Evolutionary conservation across 305 asterid species (phyloP), one percentile per base, ranked within the genome.

Genomic region (Caryopteris hybrid): DNA sequence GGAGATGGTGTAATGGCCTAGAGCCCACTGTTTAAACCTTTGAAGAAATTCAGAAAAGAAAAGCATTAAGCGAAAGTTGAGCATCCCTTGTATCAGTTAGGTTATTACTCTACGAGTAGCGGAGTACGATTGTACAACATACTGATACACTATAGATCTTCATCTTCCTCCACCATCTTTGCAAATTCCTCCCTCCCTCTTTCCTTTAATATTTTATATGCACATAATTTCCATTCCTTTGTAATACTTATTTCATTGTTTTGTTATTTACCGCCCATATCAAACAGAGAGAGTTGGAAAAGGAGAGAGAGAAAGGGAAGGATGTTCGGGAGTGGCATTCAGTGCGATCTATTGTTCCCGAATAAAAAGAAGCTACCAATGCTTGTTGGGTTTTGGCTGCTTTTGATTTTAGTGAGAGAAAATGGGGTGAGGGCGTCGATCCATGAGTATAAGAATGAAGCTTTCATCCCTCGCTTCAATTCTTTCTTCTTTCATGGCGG

Each of bases 401-500:
- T 83, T 6, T 43, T 80, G 66, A 34, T 66, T 73, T 38, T 56
- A 38, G 75, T 66, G 80, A 33, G 73, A 8, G 75, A 73, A 64
- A 78, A 75, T 68, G 78, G 78, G 38, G 98, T 88, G 53, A 72
- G 69, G 58, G 96, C 90, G 18, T 93, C 97, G 90, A 93, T 93
- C 92, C 99, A 91, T 66, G 97, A 93, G 76, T 93, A 91, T 74
- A 87, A 72, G 78, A 86, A 88, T 52, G 96, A 86, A 69, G 85
- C 80, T 50, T 91, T 93, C 78, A 91, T 82, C 68, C 96, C 96
- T 68, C 91, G 95, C 57, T 86, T 78, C 85, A 86, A 93, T 83
- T 88, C 97, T 0, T 89, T 75, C 87, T 93, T 91, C 80, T 87
- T 91, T 64, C 95, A 91, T 77, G 99, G 99, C 46, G 99, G 90